Base-by-base conservation (phyloP, 2,329 filamentous ascomycete genomes). In the Dothideomycetes sp. region DNA sequence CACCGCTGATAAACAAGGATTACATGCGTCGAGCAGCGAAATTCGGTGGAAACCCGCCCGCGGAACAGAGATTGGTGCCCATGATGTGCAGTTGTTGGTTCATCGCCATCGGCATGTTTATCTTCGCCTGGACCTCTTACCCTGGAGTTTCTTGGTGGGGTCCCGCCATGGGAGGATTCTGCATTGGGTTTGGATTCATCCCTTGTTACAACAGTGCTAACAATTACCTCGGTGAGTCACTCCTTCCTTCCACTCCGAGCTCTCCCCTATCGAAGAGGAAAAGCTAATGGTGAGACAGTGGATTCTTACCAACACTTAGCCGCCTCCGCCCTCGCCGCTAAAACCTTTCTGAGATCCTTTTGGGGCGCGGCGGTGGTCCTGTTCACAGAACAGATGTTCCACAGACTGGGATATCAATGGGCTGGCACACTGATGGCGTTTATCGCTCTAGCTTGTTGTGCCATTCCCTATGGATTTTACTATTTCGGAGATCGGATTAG, bases 391-490 rank as follows among this genome's bases (percentile, higher is more conserved):
- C 60, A 63, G 33, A 63, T 54, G 52, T 54, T 49, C 27, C 44
- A 52, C 16, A 39, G 44, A 4, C 50, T 65, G 3, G 59, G 59
- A 1, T 55, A 56, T 12, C 56, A 57, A 7, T 66, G 62, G 62
- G 62, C 62, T 2, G 60, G 59, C 1, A 59, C 54, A 8, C 48
- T 66, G 19, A 52, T 66, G 16, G 63, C 57, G 8, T 88, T 88
- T 51, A 69, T 93, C 50, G 76, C 73, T 12, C 64, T 93, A 5
- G 80, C 75, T 0, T 93, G 85, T 64, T 93, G 85, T 58, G 75
- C 69, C 0, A 93, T 93, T 49, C 86, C 86, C 0, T 94, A 80
- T 57, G 60, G 84, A 18, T 94, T 94, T 63, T 94, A 82, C 69
- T 76, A 68, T 53, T 85, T 76, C 51, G 86, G 86, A 3, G 83